A percentile compares a stretch with the other conserved stretches of the same genome.
Evolutionary conservation across 768 basidiomycete species (phyloP).

Genomic region (Erythrobasidium yunnanense): DNA sequence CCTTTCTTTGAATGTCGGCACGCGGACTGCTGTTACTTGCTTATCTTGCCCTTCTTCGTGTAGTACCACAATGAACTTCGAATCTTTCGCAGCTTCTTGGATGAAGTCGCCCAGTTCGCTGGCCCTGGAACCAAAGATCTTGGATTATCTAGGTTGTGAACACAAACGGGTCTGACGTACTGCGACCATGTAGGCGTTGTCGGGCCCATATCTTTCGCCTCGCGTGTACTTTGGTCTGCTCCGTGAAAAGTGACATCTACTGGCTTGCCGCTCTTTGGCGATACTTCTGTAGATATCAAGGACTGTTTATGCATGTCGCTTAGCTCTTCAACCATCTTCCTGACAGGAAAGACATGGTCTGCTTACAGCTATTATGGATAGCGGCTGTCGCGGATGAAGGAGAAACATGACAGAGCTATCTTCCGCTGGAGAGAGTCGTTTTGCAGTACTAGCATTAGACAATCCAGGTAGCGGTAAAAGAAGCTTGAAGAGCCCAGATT

Average conservation of each 20-base stretch:
- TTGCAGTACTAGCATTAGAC: background rate
- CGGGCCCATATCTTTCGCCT: background rate
- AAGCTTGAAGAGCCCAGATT: conserved; percentile 20
- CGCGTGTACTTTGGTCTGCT: background rate
- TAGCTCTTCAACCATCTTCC: no score
- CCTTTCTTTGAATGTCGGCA: conserved; percentile 14
- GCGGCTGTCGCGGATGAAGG: conserved; percentile 18
- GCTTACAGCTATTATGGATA: conserved; percentile 19
- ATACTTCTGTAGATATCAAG: conserved; percentile 4
- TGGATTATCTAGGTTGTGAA: no score
- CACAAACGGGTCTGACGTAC: no score
- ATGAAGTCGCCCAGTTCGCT: conserved; percentile 25
- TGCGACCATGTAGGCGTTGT: background rate
- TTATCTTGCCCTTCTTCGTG: conserved; percentile 1
- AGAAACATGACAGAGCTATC: conserved; percentile 19
- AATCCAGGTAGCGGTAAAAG: conserved; percentile 13
- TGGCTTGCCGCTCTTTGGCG: conserved; percentile 3
- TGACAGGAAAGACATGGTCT: no score
- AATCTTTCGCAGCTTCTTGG: conserved; percentile 23
- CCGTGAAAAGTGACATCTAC: conserved; percentile 21
- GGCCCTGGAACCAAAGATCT: no score
- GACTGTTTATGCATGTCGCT: background rate
- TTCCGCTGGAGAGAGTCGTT: conserved; percentile 6
- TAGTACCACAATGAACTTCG: conserved; percentile 3
- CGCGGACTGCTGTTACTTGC: background rate